Evolutionary conservation across 805 yeast species (phyloP).

Genomic region (Cyberlindnera americana): DNA sequence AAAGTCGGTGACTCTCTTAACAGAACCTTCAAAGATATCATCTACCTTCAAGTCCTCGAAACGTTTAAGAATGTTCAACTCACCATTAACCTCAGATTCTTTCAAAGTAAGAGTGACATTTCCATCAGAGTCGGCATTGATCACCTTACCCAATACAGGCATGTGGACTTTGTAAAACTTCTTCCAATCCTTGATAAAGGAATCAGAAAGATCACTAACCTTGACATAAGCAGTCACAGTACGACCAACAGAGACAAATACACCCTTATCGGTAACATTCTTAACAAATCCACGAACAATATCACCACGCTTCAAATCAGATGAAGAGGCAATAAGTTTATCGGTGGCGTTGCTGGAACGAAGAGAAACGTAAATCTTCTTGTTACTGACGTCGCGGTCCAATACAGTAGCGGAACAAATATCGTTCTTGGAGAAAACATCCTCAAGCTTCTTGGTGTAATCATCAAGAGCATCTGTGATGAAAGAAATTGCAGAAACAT

Average conservation of each 20-base stretch:
- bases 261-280: conserved; percentile 68
- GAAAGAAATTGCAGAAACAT: conserved; percentile 58
- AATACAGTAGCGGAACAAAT: conserved; percentile 55
- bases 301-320: conserved; percentile 64
- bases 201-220: conserved; percentile 76
- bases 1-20: conserved; percentile 74
- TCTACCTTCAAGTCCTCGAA: conserved; percentile 69
- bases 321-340: conserved; percentile 41
- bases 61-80: conserved; percentile 50
- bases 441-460: conserved; percentile 50
- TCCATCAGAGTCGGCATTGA: conserved; percentile 56
- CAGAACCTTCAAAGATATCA: conserved; percentile 71
- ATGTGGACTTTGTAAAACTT: conserved; percentile 67
- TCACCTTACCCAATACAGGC: conserved; percentile 68
- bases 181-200: conserved; percentile 85
- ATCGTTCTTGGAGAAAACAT: conserved; percentile 47
- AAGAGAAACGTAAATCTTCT: conserved; percentile 60
- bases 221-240: conserved; percentile 74
- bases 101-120: conserved; percentile 75
- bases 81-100: conserved; percentile 76
- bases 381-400: conserved; percentile 34
- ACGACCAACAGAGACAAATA: conserved; percentile 74
- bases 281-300: conserved; percentile 80
- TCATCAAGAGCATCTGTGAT: conserved; percentile 77
- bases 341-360: conserved; percentile 52